These are phyloP conservation scores for Xylaria digitata DNA, from an alignment of 2,329 filamentous ascomycete genomes.

Conservation along the genomic window DNA sequence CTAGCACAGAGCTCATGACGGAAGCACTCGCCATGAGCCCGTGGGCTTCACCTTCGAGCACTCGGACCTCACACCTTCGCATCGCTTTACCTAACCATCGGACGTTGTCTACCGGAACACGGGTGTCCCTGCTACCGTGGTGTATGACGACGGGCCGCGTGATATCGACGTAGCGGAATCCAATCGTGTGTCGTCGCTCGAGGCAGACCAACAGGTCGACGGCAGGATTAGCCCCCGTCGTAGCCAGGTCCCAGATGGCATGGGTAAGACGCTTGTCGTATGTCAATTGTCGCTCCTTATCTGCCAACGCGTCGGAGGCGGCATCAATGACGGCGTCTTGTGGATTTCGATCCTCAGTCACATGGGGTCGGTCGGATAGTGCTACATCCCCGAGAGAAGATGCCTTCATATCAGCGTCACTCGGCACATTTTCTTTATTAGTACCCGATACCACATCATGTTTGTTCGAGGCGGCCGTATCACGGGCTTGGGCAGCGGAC, in stretches of 20 bases:
- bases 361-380: constrained; percentile 57
- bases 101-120: constrained; percentile 95
- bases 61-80: constrained; percentile 89
- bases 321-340: constrained; percentile 57
- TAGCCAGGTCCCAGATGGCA: constrained; percentile 93
- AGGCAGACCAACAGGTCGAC: constrained; percentile 93
- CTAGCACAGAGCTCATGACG: constrained; percentile 94
- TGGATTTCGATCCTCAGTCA: constrained; percentile 42
- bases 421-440: constrained; percentile 63
- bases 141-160: constrained; percentile 92
- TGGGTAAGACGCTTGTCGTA: constrained; percentile 91
- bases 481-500: constrained; percentile 48
- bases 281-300: constrained; percentile 76
- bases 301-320: constrained; percentile 70
- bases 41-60: constrained; percentile 92
- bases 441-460: constrained; percentile 53
- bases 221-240: constrained; percentile 90
- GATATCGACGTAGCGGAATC: constrained; percentile 97
- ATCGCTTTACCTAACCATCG: constrained; percentile 95
- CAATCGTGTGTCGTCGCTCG: constrained; percentile 89
- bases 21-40: constrained; percentile 93
- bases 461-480: constrained; percentile 49
- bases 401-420: constrained; percentile 44
- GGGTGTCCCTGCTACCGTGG: constrained; percentile 88
- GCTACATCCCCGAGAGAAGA: constrained; percentile 59